These are phyloP conservation scores for Fusarium napiforme DNA, from an alignment of 2,329 filamentous ascomycete species.

Conservation along the genomic window DNA sequence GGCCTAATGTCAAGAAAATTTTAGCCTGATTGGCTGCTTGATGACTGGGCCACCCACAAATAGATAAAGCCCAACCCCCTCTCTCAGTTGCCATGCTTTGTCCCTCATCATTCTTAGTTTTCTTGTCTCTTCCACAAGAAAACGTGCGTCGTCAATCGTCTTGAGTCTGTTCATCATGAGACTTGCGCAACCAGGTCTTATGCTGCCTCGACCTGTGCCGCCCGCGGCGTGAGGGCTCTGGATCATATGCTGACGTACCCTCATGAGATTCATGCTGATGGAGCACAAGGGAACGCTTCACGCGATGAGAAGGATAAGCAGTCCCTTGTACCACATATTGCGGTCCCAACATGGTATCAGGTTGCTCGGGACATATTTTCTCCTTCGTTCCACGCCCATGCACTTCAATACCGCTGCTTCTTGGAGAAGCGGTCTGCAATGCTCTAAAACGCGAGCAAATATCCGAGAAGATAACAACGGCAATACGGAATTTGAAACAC, in stretches of 20 bases:
- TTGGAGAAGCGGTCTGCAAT: background rate
- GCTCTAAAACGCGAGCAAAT: background rate
- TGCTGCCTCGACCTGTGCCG: background rate
- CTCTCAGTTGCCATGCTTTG: conserved; percentile 18
- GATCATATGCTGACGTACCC: background rate
- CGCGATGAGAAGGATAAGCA: background rate
- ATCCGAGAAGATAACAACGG: background rate
- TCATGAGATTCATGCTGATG: background rate
- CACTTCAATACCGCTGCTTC: background rate
- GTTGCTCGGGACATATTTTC: background rate
- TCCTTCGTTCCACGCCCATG: background rate
- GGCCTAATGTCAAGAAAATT: background rate
- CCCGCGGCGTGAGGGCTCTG: background rate
- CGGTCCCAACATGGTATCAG: background rate
- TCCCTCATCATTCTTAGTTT: conserved; percentile 12
- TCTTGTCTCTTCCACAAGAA: background rate
- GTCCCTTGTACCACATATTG: background rate
- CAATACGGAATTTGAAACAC: background rate
- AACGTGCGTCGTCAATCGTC: background rate
- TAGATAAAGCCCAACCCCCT: conserved; percentile 28
- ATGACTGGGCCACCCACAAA: conserved; percentile 10
- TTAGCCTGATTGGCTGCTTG: conserved; percentile 20
- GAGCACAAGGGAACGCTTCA: background rate
- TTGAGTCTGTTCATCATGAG: background rate
- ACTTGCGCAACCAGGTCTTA: background rate